Evolutionary conservation across 2,329 filamentous ascomycete species (phyloP).

Genomic region (Ascochyta pisi): DNA sequence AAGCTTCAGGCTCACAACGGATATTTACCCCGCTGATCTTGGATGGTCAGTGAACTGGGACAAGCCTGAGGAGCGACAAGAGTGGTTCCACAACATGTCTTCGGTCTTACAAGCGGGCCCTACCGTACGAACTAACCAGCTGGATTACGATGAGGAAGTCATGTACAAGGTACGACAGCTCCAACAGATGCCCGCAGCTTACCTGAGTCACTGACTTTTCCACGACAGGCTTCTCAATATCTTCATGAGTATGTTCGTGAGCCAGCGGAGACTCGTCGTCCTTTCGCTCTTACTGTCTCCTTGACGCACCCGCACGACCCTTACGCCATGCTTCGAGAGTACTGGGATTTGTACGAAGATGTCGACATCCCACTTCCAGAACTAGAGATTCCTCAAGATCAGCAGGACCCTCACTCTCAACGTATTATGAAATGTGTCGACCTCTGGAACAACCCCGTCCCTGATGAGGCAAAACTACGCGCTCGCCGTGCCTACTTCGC

Average conservation of each 20-base stretch:
- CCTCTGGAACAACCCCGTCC: slow-evolving; percentile 82
- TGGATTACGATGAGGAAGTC: slow-evolving; percentile 95
- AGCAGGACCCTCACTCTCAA: slow-evolving; percentile 87
- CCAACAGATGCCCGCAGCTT: background rate
- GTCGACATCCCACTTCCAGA: slow-evolving; percentile 86
- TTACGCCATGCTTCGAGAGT: slow-evolving; percentile 91
- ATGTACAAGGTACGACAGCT: slow-evolving; percentile 70
- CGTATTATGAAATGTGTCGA: slow-evolving; percentile 87
- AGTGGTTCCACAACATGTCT: slow-evolving; percentile 95
- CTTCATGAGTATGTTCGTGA: slow-evolving; percentile 90
- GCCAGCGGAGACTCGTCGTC: slow-evolving; percentile 69
- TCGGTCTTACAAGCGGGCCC: slow-evolving; percentile 89
- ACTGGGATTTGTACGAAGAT: slow-evolving; percentile 89
- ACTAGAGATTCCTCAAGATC: slow-evolving; percentile 76
- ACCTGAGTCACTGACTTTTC: slow-evolving; percentile 71
- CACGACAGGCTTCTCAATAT: slow-evolving; percentile 73
- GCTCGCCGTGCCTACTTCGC: slow-evolving; percentile 91
- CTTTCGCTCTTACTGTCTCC: slow-evolving; percentile 89
- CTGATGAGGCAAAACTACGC: slow-evolving; percentile 82
- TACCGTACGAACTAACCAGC: slow-evolving; percentile 90
- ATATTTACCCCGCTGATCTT: slow-evolving; percentile 94
- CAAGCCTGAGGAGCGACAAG: slow-evolving; percentile 79
- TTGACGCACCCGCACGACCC: slow-evolving; percentile 95
- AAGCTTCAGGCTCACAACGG: slow-evolving; percentile 74
- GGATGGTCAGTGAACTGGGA: slow-evolving; percentile 98